Percentiles rank a stretch among this genome's conserved stretches.
These are phyloP conservation scores for Pythium chondricola DNA, from an alignment of 352 stramenopile species.

Conservation along the genomic window DNA sequence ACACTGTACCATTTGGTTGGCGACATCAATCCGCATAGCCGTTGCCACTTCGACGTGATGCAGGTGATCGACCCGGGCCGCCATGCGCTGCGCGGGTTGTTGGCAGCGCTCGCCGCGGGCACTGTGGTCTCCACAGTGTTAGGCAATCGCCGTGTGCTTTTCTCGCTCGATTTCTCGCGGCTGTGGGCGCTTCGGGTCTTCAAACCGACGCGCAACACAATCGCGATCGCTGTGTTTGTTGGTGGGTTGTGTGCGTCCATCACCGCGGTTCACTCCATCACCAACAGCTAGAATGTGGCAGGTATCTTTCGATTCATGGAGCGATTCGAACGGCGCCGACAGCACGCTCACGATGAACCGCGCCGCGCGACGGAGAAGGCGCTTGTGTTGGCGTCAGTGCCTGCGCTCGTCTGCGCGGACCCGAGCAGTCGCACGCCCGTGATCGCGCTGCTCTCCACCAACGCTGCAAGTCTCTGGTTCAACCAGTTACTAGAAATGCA, in stretches of 20 bases:
- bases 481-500: constrained; percentile 21
- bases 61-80: constrained; percentile 2
- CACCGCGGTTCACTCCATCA: too few species aligned
- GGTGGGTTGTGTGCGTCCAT: too few species aligned
- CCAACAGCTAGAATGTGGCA: background rate
- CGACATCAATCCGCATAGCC: too few species aligned
- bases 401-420: constrained; percentile 26
- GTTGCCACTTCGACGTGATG: too few species aligned
- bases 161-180: constrained; percentile 6
- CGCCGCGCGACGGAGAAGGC: constrained; percentile 8
- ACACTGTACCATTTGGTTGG: too few species aligned
- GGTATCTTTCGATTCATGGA: constrained; percentile 36
- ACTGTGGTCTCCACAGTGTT: constrained; percentile 22
- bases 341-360: background rate
- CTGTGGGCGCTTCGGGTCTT: constrained; percentile 17
- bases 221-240: constrained; percentile 52
- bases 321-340: constrained; percentile 5
- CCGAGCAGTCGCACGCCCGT: constrained; percentile 36
- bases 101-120: constrained; percentile 20
- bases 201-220: constrained; percentile 32
- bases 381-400: constrained; percentile 26
- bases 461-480: constrained; percentile 35
- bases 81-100: constrained; percentile 29
- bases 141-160: constrained; percentile 24
- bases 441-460: constrained; percentile 45